Conservation (phyloP, 352 stramenopile genomes). For the Ochromonadaceae sp. region DNA sequence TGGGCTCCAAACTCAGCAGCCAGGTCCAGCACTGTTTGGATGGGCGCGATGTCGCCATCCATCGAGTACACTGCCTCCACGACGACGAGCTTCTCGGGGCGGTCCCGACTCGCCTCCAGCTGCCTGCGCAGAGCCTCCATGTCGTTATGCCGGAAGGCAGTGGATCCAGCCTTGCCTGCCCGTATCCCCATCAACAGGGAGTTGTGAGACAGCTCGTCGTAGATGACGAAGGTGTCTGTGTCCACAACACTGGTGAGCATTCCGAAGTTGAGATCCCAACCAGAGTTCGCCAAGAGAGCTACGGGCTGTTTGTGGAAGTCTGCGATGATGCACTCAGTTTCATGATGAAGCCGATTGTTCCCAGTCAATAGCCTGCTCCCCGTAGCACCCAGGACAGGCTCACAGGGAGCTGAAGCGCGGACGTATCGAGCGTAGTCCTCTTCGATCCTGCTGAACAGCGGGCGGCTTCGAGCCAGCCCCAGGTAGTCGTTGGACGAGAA, state of each 20-base stretch:
- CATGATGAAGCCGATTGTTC: constrained; percentile 64
- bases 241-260: constrained; percentile 75
- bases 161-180: constrained; percentile 31
- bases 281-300: constrained; percentile 85
- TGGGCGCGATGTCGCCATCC: constrained; percentile 83
- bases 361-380: constrained; percentile 85
- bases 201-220: constrained; percentile 90
- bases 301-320: constrained; percentile 66
- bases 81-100: constrained; percentile 55
- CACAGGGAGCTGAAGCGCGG: constrained; percentile 22
- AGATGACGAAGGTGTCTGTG: constrained; percentile 70
- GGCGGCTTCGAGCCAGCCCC: constrained; percentile 60
- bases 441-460: not conserved
- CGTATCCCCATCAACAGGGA: constrained; percentile 81
- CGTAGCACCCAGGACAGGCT: constrained; percentile 50
- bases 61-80: constrained; percentile 97
- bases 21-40: constrained; percentile 61
- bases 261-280: constrained; percentile 87
- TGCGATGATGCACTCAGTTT: constrained; percentile 59
- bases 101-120: not conserved
- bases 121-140: constrained; percentile 41
- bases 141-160: constrained; percentile 78
- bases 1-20: constrained; percentile 52
- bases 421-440: not conserved
- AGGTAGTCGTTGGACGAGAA: constrained; percentile 97